These are phyloP conservation scores for Leucosporidium scottii DNA, from an alignment of 768 basidiomycete genomes.

Conservation along the genomic window DNA sequence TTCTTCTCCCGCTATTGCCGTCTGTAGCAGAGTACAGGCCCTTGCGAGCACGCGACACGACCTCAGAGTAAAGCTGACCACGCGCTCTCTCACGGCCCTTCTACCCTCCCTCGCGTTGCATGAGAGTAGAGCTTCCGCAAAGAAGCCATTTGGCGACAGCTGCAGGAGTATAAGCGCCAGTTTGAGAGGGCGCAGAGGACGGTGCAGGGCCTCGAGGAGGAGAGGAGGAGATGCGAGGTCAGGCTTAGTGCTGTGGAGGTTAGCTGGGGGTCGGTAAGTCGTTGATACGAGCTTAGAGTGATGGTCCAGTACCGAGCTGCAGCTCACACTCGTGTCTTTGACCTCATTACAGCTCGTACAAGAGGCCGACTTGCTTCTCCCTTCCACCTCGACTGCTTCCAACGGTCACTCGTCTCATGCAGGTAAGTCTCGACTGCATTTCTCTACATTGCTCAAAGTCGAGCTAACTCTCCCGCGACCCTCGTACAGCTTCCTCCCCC, in stretches of 20 bases:
- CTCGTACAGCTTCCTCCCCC: neutral
- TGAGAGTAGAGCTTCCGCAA: conserved; percentile 65
- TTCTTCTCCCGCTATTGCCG: too few species aligned
- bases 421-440: neutral
- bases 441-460: neutral
- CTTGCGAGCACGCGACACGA: neutral
- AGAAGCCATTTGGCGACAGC: conserved; percentile 74
- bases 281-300: too few species aligned
- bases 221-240: conserved; percentile 61
- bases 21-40: neutral
- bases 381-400: neutral
- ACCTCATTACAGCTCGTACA: neutral
- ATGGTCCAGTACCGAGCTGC: too few species aligned
- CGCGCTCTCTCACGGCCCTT: neutral
- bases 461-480: too few species aligned
- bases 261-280: conserved; percentile 67
- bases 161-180: conserved; percentile 74
- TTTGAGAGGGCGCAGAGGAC: conserved; percentile 57
- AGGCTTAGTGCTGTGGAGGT: conserved; percentile 66
- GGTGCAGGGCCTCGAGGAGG: conserved; percentile 59
- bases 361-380: conserved; percentile 3
- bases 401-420: conserved; percentile 1
- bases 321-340: too few species aligned
- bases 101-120: conserved; percentile 7
- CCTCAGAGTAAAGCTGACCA: neutral